phyloP scores from a whole-genome alignment of 2,329 filamentous ascomycete species.

The Aspergillus floridensis region DNA sequence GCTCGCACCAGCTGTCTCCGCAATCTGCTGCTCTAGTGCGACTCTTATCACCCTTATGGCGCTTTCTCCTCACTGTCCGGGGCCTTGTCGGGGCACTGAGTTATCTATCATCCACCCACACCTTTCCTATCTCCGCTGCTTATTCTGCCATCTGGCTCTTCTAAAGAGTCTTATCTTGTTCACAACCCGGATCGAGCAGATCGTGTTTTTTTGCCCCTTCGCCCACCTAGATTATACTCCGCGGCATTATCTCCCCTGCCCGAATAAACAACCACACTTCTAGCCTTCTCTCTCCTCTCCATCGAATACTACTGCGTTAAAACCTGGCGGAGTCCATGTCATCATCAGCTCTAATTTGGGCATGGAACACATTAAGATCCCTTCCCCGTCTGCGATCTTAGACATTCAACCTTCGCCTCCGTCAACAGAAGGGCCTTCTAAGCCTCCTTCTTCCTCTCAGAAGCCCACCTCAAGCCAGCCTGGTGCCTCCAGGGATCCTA shows the following conservation, averaged over 20 bases:
- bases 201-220: neutral
- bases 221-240: neutral
- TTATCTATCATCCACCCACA: slow-evolving; percentile 21
- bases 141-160: slow-evolving; percentile 9
- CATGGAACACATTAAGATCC: slow-evolving; percentile 61
- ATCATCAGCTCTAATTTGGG: slow-evolving; percentile 20
- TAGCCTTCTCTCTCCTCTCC: neutral
- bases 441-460: slow-evolving; percentile 27
- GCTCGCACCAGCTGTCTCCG: slow-evolving; percentile 25
- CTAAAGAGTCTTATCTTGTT: slow-evolving; percentile 18
- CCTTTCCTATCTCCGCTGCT: slow-evolving; percentile 14
- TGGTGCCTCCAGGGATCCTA: slow-evolving; percentile 14
- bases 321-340: slow-evolving; percentile 10
- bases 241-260: neutral
- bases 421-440: slow-evolving; percentile 26
- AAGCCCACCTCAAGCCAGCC: slow-evolving; percentile 17
- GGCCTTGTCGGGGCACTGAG: slow-evolving; percentile 11
- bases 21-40: slow-evolving; percentile 20
- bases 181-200: neutral
- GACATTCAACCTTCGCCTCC: slow-evolving; percentile 31
- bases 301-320: neutral
- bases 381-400: slow-evolving; percentile 57
- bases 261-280: neutral
- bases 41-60: slow-evolving; percentile 22
- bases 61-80: slow-evolving; percentile 23